Conservation (phyloP, 768 basidiomycete genomes). For the Tulasnella calospora region DNA sequence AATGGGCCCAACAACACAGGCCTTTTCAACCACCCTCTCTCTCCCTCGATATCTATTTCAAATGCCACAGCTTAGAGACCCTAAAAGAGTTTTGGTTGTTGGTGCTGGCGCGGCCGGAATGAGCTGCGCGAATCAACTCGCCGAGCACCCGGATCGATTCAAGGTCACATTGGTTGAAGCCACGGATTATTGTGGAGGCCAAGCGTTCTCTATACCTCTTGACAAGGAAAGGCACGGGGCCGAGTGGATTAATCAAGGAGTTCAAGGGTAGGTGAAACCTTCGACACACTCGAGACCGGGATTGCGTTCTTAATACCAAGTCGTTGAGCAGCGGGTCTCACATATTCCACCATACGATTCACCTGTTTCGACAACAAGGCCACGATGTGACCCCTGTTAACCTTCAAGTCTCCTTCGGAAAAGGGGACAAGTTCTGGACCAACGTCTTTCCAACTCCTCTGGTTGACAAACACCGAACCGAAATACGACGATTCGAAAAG, state of each 20-base stretch:
- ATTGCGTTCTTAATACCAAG: background rate
- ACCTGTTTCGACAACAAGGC: conserved; percentile 38
- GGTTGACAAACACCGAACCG: conserved; percentile 36
- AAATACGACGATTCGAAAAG: conserved; percentile 41
- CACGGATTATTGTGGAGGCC: conserved; percentile 41
- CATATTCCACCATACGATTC: conserved; percentile 42
- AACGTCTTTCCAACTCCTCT: conserved; percentile 44
- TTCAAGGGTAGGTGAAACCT: conserved; percentile 36
- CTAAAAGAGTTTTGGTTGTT: conserved; percentile 41
- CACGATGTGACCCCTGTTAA: conserved; percentile 37
- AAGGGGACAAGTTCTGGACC: conserved; percentile 45
- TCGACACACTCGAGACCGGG: background rate
- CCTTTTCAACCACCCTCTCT: background rate
- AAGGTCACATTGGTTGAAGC: conserved; percentile 40
- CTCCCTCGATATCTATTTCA: background rate
- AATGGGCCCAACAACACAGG: background rate
- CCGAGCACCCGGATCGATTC: conserved; percentile 39
- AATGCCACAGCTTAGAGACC: conserved; percentile 9
- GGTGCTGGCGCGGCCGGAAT: conserved; percentile 42
- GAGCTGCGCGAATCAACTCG: conserved; percentile 41
- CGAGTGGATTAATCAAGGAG: conserved; percentile 43
- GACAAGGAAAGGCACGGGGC: conserved; percentile 38
- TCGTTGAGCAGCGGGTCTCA: conserved; percentile 31
- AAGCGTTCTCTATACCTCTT: conserved; percentile 42
- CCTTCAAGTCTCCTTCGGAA: conserved; percentile 39